Conservation (phyloP, 805 yeast species). For the Pichia phayaonensis region DNA sequence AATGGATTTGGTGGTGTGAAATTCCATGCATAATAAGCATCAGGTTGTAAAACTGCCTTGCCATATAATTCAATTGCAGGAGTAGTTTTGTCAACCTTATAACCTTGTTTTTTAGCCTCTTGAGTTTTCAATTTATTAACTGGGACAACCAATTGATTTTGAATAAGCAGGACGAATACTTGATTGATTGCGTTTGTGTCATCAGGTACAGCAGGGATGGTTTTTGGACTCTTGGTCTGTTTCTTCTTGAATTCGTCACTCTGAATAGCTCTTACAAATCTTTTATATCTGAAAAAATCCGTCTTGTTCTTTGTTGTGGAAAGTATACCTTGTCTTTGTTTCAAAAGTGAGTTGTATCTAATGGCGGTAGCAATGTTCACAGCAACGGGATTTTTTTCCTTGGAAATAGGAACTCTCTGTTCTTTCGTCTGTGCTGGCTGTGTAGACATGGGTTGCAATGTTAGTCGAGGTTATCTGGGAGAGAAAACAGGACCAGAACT, state of each 20-base stretch:
- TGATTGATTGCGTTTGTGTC: slow-evolving; percentile 51
- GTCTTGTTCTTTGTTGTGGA: slow-evolving; percentile 59
- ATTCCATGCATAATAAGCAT: slow-evolving; percentile 78
- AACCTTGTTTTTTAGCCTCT: slow-evolving; percentile 53
- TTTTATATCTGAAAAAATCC: slow-evolving; percentile 82
- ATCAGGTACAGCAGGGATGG: slow-evolving; percentile 29
- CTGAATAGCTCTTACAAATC: slow-evolving; percentile 71
- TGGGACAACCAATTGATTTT: slow-evolving; percentile 67
- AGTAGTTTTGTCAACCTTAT: slow-evolving; percentile 50
- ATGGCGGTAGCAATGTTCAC: slow-evolving; percentile 64
- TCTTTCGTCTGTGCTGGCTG: slow-evolving; percentile 5
- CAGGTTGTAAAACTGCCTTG: slow-evolving; percentile 53
- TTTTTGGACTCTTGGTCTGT: slow-evolving; percentile 26
- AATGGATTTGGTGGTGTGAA: slow-evolving; percentile 66
- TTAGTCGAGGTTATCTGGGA: not conserved
- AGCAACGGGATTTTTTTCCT: slow-evolving; percentile 44
- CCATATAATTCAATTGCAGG: slow-evolving; percentile 53
- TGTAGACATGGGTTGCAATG: not conserved
- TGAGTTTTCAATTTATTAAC: slow-evolving; percentile 64
- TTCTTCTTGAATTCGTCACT: slow-evolving; percentile 56
- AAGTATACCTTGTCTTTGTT: slow-evolving; percentile 64
- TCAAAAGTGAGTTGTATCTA: slow-evolving; percentile 57
- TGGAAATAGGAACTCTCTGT: slow-evolving; percentile 19
- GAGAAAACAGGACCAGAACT: not conserved
- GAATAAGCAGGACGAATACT: slow-evolving; percentile 60